Evolutionary conservation across 2,329 filamentous ascomycete species (phyloP).

Genomic region (Juglanconis juglandina): DNA sequence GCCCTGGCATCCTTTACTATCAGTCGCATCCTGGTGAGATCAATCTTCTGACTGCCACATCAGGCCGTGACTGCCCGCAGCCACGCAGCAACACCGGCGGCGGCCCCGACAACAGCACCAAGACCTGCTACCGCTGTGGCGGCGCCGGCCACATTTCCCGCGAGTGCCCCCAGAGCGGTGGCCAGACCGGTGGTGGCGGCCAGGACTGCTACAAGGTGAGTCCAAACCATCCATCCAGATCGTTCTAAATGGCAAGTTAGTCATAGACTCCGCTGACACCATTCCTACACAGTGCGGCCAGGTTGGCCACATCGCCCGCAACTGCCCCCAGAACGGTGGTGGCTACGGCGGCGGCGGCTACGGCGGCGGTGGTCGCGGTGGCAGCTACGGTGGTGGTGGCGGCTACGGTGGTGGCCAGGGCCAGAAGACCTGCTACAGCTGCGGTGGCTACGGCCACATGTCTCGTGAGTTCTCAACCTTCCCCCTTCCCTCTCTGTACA

Average conservation of each 20-base stretch:
- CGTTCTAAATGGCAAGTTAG: conserved; percentile 66
- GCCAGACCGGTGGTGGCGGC: conserved; percentile 40
- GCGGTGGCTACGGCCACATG: conserved; percentile 96
- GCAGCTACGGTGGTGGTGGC: conserved; percentile 28
- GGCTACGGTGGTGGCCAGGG: conserved; percentile 38
- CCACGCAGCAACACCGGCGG: conserved; percentile 9
- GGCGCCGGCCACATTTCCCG: conserved; percentile 87
- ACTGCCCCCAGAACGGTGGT: conserved; percentile 67
- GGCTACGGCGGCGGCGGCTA: conserved; percentile 40
- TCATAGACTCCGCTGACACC: conserved; percentile 31
- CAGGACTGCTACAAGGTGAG: conserved; percentile 82
- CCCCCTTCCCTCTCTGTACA: neutral
- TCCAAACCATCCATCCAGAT: neutral
- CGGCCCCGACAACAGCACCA: conserved; percentile 74
- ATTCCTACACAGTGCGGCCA: conserved; percentile 68
- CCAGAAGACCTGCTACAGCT: conserved; percentile 92
- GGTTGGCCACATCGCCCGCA: conserved; percentile 91
- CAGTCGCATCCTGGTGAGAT: conserved; percentile 9
- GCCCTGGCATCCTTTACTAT: conserved; percentile 19
- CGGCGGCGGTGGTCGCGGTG: conserved; percentile 42
- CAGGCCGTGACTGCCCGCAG: conserved; percentile 85
- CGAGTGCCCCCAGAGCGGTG: conserved; percentile 65
- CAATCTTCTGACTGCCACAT: neutral
- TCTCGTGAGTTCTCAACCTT: conserved; percentile 57
- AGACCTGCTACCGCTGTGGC: conserved; percentile 76